These are phyloP conservation scores for Solanum hybrid DNA, from an alignment of 305 asterid genomes.

Conservation along the genomic window DNA sequence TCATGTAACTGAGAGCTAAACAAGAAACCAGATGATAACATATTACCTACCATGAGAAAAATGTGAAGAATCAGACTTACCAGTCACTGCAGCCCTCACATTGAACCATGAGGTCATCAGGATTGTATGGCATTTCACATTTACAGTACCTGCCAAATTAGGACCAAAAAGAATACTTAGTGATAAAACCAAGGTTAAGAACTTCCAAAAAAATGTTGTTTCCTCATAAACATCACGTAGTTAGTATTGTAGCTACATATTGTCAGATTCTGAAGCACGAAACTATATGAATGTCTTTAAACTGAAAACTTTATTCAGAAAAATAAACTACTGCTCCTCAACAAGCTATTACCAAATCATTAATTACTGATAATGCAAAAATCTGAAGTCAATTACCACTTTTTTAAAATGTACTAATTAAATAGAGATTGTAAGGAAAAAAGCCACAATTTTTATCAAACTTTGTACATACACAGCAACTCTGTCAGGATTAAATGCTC, in stretches of 20 bases:
- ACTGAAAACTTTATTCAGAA: neutral
- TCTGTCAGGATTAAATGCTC: slow-evolving; percentile 78
- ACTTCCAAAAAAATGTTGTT: neutral
- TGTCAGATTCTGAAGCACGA: neutral
- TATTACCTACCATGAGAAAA: neutral
- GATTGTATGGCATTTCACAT: slow-evolving; percentile 93
- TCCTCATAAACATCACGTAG: neutral
- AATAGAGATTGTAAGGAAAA: neutral
- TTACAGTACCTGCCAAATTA: slow-evolving; percentile 60
- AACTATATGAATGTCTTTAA: neutral
- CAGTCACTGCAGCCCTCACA: slow-evolving; percentile 83
- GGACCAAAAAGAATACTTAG: slow-evolving; percentile 5
- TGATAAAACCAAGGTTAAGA: neutral
- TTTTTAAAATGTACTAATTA: neutral
- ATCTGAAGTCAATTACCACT: neutral
- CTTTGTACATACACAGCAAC: slow-evolving; percentile 67
- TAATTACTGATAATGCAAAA: neutral
- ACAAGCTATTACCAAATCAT: neutral
- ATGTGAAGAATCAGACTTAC: slow-evolving; percentile 32
- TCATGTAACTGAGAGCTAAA: neutral
- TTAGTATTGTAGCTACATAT: neutral
- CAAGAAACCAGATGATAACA: neutral
- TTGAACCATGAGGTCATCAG: slow-evolving; percentile 85
- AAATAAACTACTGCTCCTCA: neutral
- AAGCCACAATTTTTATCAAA: neutral